Percentiles rank a stretch among this genome's conserved stretches.
Conservation (phyloP, 768 basidiomycete species). For the Collybiopsis confluens region DNA sequence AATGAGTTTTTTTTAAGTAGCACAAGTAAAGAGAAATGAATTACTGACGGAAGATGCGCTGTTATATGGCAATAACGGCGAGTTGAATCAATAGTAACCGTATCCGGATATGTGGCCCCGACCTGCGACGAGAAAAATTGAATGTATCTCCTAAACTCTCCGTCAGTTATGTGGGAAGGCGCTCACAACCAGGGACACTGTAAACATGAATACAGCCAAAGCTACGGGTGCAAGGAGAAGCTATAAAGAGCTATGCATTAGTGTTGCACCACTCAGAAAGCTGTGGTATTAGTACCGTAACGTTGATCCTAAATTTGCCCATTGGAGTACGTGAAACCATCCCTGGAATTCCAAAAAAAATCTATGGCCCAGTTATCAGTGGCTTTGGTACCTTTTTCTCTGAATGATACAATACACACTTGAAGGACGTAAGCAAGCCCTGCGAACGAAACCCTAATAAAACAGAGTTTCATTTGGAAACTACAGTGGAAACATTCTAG, state of each 20-base stretch:
- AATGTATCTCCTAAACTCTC: too few relatives aligned
- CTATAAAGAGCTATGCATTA: neutral
- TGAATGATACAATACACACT: neutral
- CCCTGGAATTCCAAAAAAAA: neutral
- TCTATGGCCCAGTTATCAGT: too few relatives aligned
- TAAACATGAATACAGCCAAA: neutral
- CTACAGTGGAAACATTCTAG: neutral
- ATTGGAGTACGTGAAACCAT: neutral
- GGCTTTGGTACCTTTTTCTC: too few relatives aligned
- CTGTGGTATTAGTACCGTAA: neutral
- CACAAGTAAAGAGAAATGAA: neutral
- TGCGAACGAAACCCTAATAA: neutral
- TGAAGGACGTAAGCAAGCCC: neutral
- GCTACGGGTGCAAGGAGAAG: too few relatives aligned
- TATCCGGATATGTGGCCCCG: neutral
- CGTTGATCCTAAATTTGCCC: neutral
- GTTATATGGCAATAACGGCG: conserved; percentile 5
- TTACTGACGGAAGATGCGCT: neutral
- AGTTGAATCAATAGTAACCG: conserved; percentile 1
- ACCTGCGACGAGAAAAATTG: too few relatives aligned
- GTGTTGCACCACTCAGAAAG: too few relatives aligned
- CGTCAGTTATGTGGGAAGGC: too few relatives aligned
- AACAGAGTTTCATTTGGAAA: neutral
- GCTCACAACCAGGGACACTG: neutral
- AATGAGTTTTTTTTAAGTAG: too few relatives aligned